Base-by-base conservation (phyloP, 345 rosid species). In the Geranium brycei region DNA sequence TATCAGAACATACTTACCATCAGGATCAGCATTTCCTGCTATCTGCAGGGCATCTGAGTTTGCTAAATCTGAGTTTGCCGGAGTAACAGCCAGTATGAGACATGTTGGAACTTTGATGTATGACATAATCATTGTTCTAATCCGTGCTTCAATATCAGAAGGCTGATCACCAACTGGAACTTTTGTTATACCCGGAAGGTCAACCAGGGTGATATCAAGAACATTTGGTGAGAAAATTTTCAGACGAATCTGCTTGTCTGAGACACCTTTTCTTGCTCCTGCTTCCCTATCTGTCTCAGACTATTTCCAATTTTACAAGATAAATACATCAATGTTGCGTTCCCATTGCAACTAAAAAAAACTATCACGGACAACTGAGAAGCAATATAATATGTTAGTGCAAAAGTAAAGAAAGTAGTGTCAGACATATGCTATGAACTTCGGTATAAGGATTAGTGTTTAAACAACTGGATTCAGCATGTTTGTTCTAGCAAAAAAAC, bases 101-200 rank as follows among this genome's bases (percentile, higher is more conserved):
- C 96, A 89, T 70, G 85, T 87, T 35, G 83, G 87, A 58, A 79
- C 81, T 78, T 92, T 92, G 63, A 92, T 89, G 64, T 89, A 92
- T 17, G 98, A 83, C 93, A 89, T 80, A 62, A 92, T 92, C 98
- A 92, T 92, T 2, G 98, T 92, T 72, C 98, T 80, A 62, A 89
- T 92, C 56, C 90, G 89, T 17, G 95, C 88, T 83, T 92, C 98
- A 51, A 92, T 92, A 62, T 89, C 98, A 19, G 83, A 75, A 7
- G 98, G 98, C 76, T 92, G 98, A 73, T 89, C 96, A 58, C 98
- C 98, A 31, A 92, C 95, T 63, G 96, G 98, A 64, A 92, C 96
- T 73, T 92, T 92, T 12, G 95, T 92, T 67, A 89, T 86, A 59
- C 98, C 98, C 64, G 98, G 98, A 65, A 92, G 83, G 77, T 92